A percentile compares a stretch with the other conserved stretches of the same genome.
Evolutionary conservation across 306 rosid species (phyloP).

Genomic region (Pyrus pyrifolia): DNA sequence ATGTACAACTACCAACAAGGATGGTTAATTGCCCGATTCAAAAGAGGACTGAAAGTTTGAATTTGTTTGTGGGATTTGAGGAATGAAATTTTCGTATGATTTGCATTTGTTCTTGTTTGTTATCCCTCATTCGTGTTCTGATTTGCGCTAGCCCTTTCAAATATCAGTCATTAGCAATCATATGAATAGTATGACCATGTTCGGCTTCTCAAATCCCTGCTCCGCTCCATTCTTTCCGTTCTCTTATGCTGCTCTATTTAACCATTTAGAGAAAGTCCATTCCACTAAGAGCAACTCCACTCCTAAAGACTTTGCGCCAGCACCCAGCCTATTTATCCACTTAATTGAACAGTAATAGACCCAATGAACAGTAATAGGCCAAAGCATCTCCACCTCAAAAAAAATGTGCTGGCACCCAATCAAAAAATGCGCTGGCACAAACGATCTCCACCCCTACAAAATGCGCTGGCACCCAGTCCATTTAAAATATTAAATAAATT

Average conservation of each 20-base stretch:
- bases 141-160: not conserved
- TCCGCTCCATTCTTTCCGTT: not conserved
- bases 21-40: constrained; percentile 20
- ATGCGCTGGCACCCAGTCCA: no score
- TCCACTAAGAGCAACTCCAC: no score
- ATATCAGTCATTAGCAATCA: not conserved
- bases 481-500: no score
- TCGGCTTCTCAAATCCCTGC: not conserved
- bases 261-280: not conserved
- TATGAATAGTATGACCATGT: not conserved
- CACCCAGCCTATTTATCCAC: no score
- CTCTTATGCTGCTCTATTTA: not conserved
- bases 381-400: no score
- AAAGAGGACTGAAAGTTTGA: constrained; percentile 3
- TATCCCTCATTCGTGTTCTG: not conserved
- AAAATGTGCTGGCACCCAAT: no score
- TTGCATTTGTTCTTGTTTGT: not conserved
- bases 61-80: constrained; percentile 5
- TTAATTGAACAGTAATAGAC: no score
- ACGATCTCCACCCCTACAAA: no score
- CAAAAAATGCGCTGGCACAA: no score
- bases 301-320: no score
- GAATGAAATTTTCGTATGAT: constrained; percentile 3
- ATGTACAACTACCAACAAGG: not conserved
- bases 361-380: no score